Evolutionary conservation across 768 basidiomycete genomes (phyloP), one percentile per base, ranked within the genome.

Genomic region (Suillus brevipes): DNA sequence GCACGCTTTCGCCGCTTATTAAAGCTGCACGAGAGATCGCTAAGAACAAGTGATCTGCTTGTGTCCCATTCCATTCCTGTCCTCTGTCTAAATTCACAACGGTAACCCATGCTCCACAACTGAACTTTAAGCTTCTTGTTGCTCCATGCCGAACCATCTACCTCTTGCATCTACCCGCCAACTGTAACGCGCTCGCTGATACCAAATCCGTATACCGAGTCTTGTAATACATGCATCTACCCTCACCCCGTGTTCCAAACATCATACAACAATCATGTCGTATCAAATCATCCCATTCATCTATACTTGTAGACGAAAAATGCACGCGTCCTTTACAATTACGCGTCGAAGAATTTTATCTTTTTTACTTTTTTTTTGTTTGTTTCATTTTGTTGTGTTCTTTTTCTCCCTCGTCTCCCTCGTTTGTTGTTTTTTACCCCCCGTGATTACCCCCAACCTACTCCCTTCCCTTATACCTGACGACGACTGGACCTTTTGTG

Each of bases 1-100:
- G 91, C 63, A 95, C 93, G 23, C 81, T 97, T 61, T 84, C 93
- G 9, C 95, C 95, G 9, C 79, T 97, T 47, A 97, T 97, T 83
- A 96, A 95, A 75, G 94, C 94, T 14, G 95, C 95, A 7, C 82
- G 93, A 67, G 94, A 95, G 68, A 89, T 92, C 57, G 89, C 91
- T 43, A 92, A 91, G 83, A 75, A 80, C 67, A 84, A 85, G 68
- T 76, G 34, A 68, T 42, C 58, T 25, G 6, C 13, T 50, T 23
- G n/a, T 37, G 52, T 18, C 16, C 40, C 56, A 4, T 38, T 23
- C n/a, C 52, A 53, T 53, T 53, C 52, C 9, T 31, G 28, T 53
- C 52, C 28, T 53, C 28, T 53, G 34, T 36, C 34, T 36, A 36
- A 20, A 16, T 5, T 18, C 18, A 53, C 10, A 50, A 53, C 28